A percentile compares a stretch with the other conserved stretches of the same genome.
phyloP scores from a whole-genome alignment of 208 protist species.

The Trypanosoma platydactyli region DNA sequence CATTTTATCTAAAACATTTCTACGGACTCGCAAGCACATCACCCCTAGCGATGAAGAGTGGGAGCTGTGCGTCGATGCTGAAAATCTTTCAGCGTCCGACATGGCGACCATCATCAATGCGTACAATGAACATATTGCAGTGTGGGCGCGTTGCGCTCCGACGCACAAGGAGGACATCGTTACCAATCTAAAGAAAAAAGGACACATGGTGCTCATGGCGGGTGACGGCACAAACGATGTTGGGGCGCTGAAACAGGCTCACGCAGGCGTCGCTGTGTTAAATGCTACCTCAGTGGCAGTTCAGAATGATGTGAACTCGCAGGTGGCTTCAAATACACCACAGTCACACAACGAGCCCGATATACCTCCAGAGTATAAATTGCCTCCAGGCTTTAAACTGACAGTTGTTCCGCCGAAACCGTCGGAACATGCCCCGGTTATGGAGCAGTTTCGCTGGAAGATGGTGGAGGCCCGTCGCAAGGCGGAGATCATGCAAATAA shows the following conservation, averaged over 20 bases:
- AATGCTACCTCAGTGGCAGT: constrained; percentile 77
- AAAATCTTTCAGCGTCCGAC: constrained; percentile 37
- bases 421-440: constrained; percentile 57
- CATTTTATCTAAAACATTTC: constrained; percentile 65
- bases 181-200: constrained; percentile 80
- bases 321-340: constrained; percentile 40
- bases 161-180: constrained; percentile 92
- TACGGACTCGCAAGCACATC: constrained; percentile 36
- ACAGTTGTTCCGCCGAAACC: constrained; percentile 75
- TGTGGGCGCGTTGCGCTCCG: constrained; percentile 91
- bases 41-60: constrained; percentile 52
- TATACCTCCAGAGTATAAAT: constrained; percentile 66
- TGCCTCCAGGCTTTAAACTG: constrained; percentile 85
- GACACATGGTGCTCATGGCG: constrained; percentile 90
- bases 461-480: constrained; percentile 83
- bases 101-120: constrained; percentile 52
- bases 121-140: constrained; percentile 80
- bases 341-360: constrained; percentile 89
- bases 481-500: constrained; percentile 79
- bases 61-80: constrained; percentile 88
- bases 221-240: constrained; percentile 98
- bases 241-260: constrained; percentile 98
- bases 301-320: constrained; percentile 26
- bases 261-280: constrained; percentile 97
- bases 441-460: constrained; percentile 75